Conservation (phyloP, 2,329 filamentous ascomycete genomes). For the Neocatenulostroma microsporum region DNA sequence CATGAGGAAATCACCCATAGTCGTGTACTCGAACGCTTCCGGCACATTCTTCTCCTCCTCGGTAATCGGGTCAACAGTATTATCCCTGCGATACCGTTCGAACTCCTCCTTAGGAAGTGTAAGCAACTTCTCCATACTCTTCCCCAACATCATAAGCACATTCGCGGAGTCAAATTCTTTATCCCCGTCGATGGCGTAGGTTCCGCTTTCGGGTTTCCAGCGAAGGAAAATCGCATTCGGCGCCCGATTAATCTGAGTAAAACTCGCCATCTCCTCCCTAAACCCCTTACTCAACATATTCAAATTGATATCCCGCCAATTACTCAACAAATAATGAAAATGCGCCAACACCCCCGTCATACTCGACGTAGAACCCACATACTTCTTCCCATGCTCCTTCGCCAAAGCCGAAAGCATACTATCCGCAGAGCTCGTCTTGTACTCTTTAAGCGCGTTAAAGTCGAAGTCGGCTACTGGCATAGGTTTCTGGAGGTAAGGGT, state of each 20-base stretch:
- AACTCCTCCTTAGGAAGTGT: slow-evolving; percentile 76
- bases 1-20: slow-evolving; percentile 80
- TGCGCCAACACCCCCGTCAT: slow-evolving; percentile 84
- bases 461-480: slow-evolving; percentile 94
- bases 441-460: slow-evolving; percentile 75
- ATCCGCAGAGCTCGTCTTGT: slow-evolving; percentile 88
- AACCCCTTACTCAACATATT: slow-evolving; percentile 62
- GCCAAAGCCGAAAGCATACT: slow-evolving; percentile 61
- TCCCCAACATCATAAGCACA: slow-evolving; percentile 83
- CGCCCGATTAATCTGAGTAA: slow-evolving; percentile 63
- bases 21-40: slow-evolving; percentile 83
- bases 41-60: slow-evolving; percentile 63
- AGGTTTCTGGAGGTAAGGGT: slow-evolving; percentile 84
- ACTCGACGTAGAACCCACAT: slow-evolving; percentile 91
- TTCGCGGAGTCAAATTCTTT: slow-evolving; percentile 83
- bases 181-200: slow-evolving; percentile 92
- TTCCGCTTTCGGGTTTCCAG: slow-evolving; percentile 60
- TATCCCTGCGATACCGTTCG: slow-evolving; percentile 68
- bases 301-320: slow-evolving; percentile 67
- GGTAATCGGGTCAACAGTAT: slow-evolving; percentile 57
- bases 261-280: slow-evolving; percentile 48
- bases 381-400: slow-evolving; percentile 61
- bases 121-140: slow-evolving; percentile 92
- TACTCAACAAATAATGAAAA: slow-evolving; percentile 85
- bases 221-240: slow-evolving; percentile 77